Conservation (phyloP, 345 rosid species). For the Gynandropsis gynandra region DNA sequence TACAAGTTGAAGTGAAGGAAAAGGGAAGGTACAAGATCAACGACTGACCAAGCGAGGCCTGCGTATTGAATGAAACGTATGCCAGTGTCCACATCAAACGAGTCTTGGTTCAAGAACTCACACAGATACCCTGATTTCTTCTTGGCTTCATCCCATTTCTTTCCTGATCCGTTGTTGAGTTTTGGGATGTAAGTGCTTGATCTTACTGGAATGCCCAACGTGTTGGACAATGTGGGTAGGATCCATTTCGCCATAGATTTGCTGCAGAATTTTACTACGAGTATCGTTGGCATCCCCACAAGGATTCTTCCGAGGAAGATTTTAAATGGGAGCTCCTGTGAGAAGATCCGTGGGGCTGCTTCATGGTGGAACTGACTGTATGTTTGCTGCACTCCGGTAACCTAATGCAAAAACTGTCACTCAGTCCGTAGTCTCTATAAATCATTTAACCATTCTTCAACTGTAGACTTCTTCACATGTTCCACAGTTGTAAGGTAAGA, state of each 20-base stretch:
- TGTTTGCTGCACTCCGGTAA: conserved; percentile 76
- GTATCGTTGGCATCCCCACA: conserved; percentile 82
- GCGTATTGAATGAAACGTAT: conserved; percentile 81
- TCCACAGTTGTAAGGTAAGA: neutral
- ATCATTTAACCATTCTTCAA: conserved; percentile 5
- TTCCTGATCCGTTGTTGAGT: conserved; percentile 37
- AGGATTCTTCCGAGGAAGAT: conserved; percentile 59
- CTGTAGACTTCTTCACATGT: neutral
- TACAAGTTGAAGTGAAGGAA: conserved; percentile 49
- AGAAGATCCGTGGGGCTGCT: conserved; percentile 50
- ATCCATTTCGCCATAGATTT: conserved; percentile 83
- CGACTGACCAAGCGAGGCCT: conserved; percentile 98
- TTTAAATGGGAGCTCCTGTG: conserved; percentile 35
- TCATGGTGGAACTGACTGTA: conserved; percentile 91
- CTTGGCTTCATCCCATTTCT: conserved; percentile 34
- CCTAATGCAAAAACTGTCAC: conserved; percentile 31
- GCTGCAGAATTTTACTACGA: conserved; percentile 82
- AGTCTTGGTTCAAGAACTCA: conserved; percentile 35
- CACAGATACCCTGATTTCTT: conserved; percentile 47
- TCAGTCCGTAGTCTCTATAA: conserved; percentile 3
- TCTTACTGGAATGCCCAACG: conserved; percentile 66
- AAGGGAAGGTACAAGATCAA: conserved; percentile 77
- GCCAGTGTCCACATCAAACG: conserved; percentile 79
- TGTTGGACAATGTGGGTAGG: conserved; percentile 66
- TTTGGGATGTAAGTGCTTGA: conserved; percentile 61